These are phyloP conservation scores for Cynara cardunculus DNA, from an alignment of 129 eudicot genomes.

Conservation along the genomic window DNA sequence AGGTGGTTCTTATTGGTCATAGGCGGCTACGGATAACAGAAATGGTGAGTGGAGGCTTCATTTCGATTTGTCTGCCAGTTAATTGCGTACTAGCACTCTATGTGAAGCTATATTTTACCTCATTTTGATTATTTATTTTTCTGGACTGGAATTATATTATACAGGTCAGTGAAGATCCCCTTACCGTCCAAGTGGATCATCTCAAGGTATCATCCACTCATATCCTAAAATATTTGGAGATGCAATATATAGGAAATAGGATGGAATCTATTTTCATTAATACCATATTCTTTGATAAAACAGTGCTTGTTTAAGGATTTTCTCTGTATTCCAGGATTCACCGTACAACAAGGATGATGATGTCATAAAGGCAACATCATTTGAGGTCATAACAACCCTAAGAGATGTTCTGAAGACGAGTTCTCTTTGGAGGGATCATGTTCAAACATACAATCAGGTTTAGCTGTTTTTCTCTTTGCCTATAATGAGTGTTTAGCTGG, in stretches of 20 bases:
- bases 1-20: conserved; percentile 90
- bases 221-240: conserved; percentile 3
- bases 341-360: conserved; percentile 88
- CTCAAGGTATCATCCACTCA: conserved; percentile 54
- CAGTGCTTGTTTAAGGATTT: background rate
- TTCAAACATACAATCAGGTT: conserved; percentile 90
- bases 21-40: conserved; percentile 94
- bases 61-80: conserved; percentile 1
- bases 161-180: conserved; percentile 94
- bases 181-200: conserved; percentile 85
- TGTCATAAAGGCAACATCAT: conserved; percentile 85
- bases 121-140: background rate
- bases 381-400: conserved; percentile 88
- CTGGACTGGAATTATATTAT: background rate
- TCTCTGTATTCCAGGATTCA: conserved; percentile 50
- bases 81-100: background rate
- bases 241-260: conserved; percentile 3
- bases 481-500: background rate
- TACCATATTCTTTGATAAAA: conserved; percentile 12
- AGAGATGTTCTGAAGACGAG: conserved; percentile 88
- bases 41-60: conserved; percentile 55
- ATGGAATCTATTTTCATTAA: conserved; percentile 1
- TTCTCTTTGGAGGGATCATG: conserved; percentile 99
- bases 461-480: background rate
- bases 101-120: background rate